Percentiles rank a stretch among this genome's conserved stretches.
Evolutionary conservation across 306 rosid genomes (phyloP).

Genomic region (Castanea crenata): DNA sequence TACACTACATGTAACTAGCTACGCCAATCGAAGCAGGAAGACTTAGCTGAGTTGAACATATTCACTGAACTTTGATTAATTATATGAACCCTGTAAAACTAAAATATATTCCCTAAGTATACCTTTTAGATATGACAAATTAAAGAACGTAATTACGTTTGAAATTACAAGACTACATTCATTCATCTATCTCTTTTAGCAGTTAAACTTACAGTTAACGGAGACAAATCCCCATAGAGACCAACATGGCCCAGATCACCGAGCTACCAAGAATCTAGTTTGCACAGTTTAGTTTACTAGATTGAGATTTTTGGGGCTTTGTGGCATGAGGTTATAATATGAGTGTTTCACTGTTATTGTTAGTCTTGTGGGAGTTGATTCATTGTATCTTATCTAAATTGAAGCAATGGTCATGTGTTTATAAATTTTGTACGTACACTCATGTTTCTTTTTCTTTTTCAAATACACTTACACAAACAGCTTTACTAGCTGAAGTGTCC

Average conservation of each 20-base stretch:
- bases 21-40: conserved; percentile 23
- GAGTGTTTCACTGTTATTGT: neutral
- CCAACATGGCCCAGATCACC: conserved; percentile 20
- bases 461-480: neutral
- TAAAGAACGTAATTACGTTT: neutral
- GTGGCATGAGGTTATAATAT: conserved; percentile 1
- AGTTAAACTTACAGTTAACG: conserved; percentile 20
- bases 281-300: conserved; percentile 15
- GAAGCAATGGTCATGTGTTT: neutral
- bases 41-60: conserved; percentile 20
- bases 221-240: conserved; percentile 24
- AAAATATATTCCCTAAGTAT: neutral
- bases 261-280: conserved; percentile 28
- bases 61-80: conserved; percentile 37
- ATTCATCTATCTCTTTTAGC: neutral
- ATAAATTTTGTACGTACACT: too few relatives aligned
- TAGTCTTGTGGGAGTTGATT: conserved; percentile 16
- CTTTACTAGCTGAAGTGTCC: too few relatives aligned
- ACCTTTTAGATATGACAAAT: neutral
- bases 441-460: neutral
- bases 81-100: neutral
- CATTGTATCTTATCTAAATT: conserved; percentile 35
- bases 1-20: neutral
- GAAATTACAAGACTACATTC: neutral
- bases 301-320: conserved; percentile 32